Evolutionary conservation across 2,329 filamentous ascomycete genomes (phyloP), one percentile per base, ranked within the genome.

Genomic region (Fusarium haematococcum): DNA sequence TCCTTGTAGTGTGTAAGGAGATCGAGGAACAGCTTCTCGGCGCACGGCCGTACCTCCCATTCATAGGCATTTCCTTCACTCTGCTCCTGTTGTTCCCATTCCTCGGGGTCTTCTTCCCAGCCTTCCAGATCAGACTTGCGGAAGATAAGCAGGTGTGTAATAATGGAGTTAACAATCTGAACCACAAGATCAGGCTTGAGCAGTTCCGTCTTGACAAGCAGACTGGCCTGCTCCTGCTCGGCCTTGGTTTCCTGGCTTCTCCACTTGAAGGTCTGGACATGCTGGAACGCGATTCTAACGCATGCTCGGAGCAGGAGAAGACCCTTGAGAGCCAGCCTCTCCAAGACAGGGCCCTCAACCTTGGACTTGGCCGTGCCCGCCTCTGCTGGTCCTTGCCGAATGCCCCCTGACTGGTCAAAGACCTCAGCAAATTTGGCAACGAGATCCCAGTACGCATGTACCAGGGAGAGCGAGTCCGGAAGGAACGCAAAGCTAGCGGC

Each of bases 71-170:
- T 94, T 39, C 93, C 92, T 68, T 94, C 91, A 69, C 92, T 93
- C 78, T 97, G 95, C 85, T 98, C 95, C 78, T 93, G 91, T 74
- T 94, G 92, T 82, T 98, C 96, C 95, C 97, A 99, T 63, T 97
- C 95, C 81, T 99, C 95, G 0, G 96, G 95, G 67, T 98, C 95
- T 79, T 97, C 93, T 80, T 97, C 93, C 97, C 97, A 99, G 67
- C 95, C 93, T 71, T 95, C 91, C 1, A 98, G 89, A 82, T 99
- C 97, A 61, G 91, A 91, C 68, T 93, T 90, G 37, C 95, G 91
- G 81, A 98, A 97, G 41, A 97, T 89, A 80, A 99, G 97, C 75
- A 98, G 94, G 77, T 93, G 92, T 1, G 93, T 95, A 61, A 99
- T 94, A 65, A 98, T 91, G 14, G 92, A 87, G 74, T 97, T 94